A percentile compares a stretch with the other conserved stretches of the same genome.
These are phyloP conservation scores for Diacronema lutheri DNA, from an alignment of 78 protist species.

Conservation along the genomic window DNA sequence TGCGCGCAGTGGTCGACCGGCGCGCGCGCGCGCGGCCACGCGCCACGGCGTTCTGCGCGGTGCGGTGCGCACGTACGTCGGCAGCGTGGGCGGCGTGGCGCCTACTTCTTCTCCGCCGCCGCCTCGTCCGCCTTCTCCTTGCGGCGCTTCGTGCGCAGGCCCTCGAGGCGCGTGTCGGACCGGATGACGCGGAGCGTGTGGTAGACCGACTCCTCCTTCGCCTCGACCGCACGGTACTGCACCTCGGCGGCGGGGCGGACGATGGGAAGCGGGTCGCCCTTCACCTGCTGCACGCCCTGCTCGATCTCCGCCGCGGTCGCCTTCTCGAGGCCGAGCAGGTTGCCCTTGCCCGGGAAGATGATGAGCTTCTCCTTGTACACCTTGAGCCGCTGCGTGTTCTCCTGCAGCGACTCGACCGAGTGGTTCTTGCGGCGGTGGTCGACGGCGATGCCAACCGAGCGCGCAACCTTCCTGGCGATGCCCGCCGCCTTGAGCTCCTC, in stretches of 20 bases:
- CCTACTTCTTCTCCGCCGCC: no score
- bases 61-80: no score
- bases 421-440: conserved; percentile 95
- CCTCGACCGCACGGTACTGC: background rate
- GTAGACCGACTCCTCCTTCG: background rate
- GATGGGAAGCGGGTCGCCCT: background rate
- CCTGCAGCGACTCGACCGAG: conserved; percentile 76
- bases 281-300: conserved; percentile 6
- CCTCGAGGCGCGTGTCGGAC: conserved; percentile 38
- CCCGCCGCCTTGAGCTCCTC: conserved; percentile 94
- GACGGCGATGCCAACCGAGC: conserved; percentile 92
- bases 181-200: conserved; percentile 38
- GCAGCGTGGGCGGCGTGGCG: no score
- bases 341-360: conserved; percentile 79
- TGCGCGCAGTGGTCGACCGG: no score
- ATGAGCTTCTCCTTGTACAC: conserved; percentile 85
- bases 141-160: conserved; percentile 44
- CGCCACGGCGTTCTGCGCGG: no score
- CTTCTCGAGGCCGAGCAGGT: conserved; percentile 51
- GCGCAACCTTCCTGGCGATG: conserved; percentile 68
- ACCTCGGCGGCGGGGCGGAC: background rate
- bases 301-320: conserved; percentile 22
- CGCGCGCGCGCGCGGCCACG: no score
- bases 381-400: conserved; percentile 93
- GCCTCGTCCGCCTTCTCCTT: conserved; percentile 39